A percentile compares a stretch with the other conserved stretches of the same genome.
These are phyloP conservation scores for Ustilago nuda DNA, from an alignment of 1,284 basidiomycete genomes.

Conservation along the genomic window DNA sequence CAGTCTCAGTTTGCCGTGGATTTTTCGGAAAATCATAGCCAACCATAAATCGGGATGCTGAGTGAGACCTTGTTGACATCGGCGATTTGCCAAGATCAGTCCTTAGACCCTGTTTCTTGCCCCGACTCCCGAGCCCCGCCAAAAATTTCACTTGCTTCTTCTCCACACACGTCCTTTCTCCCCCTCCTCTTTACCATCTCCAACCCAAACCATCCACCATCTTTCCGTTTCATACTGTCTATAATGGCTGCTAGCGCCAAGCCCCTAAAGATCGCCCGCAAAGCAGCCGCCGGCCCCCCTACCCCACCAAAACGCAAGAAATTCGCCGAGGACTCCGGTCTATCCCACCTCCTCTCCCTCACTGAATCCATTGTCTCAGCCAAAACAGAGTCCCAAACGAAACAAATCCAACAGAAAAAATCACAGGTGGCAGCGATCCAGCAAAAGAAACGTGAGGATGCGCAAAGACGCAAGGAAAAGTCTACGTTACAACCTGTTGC, in stretches of 20 bases:
- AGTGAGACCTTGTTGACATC: no score
- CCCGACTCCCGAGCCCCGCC: no score
- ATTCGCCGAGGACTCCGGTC: conserved; percentile 34
- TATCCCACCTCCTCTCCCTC: conserved; percentile 44
- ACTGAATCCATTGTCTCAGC: conserved; percentile 36
- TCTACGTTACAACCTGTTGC: background rate
- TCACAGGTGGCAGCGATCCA: conserved; percentile 15
- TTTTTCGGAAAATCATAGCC: no score
- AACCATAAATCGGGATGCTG: no score
- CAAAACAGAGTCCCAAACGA: conserved; percentile 10
- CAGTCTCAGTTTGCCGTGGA: no score
- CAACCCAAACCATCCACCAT: no score
- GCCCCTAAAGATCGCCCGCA: conserved; percentile 2
- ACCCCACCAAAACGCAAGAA: conserved; percentile 15
- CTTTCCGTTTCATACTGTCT: no score
- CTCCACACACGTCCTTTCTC: background rate
- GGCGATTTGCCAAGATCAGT: no score
- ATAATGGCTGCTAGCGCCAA: background rate
- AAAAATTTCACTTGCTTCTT: no score
- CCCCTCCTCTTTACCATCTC: background rate
- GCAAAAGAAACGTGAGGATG: conserved; percentile 15
- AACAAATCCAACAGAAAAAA: conserved; percentile 25
- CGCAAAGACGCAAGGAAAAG: conserved; percentile 9
- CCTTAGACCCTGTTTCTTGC: no score
- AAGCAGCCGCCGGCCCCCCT: background rate